These are phyloP conservation scores for Diaporthe vaccinii DNA, from an alignment of 2,329 filamentous ascomycete genomes.

Conservation along the genomic window DNA sequence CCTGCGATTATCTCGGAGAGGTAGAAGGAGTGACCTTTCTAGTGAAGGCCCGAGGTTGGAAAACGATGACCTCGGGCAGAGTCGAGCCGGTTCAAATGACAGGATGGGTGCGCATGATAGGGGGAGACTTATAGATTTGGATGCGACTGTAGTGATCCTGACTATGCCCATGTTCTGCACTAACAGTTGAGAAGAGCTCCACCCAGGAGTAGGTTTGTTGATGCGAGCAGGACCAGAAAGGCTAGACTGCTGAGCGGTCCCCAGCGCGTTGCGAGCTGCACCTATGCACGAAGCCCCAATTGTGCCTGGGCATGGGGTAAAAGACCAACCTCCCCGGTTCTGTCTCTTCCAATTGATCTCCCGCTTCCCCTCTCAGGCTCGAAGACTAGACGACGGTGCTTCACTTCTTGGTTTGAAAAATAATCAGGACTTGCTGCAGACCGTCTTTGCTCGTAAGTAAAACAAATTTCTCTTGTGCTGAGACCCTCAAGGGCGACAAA, in stretches of 20 bases:
- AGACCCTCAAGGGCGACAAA: not conserved
- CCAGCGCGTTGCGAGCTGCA: conserved; percentile 31
- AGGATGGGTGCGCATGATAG: not conserved
- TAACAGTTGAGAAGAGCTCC: not conserved
- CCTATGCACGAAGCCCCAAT: conserved; percentile 36
- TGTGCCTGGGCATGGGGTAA: conserved; percentile 25
- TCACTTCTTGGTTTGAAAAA: not conserved
- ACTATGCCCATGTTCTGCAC: not conserved
- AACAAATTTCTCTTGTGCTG: not conserved
- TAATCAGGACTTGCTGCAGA: conserved; percentile 15
- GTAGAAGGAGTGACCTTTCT: not conserved
- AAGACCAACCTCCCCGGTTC: conserved; percentile 41
- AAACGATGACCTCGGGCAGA: conserved; percentile 25
- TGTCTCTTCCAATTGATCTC: conserved; percentile 28
- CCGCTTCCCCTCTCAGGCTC: conserved; percentile 26
- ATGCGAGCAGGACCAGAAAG: conserved; percentile 15
- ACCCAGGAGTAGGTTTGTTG: conserved; percentile 7
- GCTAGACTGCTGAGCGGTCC: conserved; percentile 24
- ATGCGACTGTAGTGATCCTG: accelerated
- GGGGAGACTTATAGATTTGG: not conserved
- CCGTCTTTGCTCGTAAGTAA: conserved; percentile 34
- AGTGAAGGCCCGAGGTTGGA: conserved; percentile 26
- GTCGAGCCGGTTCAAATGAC: not conserved
- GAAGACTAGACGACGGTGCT: conserved; percentile 14
- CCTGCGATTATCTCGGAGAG: too few relatives aligned